phyloP scores from a whole-genome alignment of 768 basidiomycete genomes.

The Amanita rimosa region DNA sequence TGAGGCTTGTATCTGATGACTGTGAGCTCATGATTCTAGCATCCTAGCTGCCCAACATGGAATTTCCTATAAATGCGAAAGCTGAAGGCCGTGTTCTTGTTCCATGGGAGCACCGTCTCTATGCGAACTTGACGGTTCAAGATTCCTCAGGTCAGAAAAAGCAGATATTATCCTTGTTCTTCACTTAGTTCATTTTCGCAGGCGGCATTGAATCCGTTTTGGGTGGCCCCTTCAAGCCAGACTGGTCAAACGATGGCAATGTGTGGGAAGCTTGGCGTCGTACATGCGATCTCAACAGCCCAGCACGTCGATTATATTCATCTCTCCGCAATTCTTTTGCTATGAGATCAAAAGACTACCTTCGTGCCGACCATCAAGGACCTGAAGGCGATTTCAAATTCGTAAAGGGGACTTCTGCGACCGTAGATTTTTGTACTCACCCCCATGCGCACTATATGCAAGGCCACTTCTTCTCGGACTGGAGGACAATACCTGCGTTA shows the following conservation, averaged over 20 bases:
- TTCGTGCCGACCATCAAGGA: conserved; percentile 15
- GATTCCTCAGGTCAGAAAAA: conserved; percentile 27
- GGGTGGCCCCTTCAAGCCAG: conserved; percentile 58
- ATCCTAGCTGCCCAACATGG: conserved; percentile 79
- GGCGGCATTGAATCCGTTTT: conserved; percentile 47
- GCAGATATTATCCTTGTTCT: not conserved
- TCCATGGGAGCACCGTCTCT: conserved; percentile 78
- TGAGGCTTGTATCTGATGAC: not conserved
- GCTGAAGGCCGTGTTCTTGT: conserved; percentile 91
- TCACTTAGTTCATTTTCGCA: conserved; percentile 13
- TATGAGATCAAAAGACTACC: conserved; percentile 11
- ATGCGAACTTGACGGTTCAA: conserved; percentile 55
- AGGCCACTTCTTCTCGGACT: conserved; percentile 97
- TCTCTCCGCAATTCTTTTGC: conserved; percentile 50
- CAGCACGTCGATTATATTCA: conserved; percentile 75
- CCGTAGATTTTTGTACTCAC: conserved; percentile 65
- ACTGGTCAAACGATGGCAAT: conserved; percentile 76
- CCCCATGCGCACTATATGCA: conserved; percentile 83
- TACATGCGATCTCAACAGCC: conserved; percentile 72
- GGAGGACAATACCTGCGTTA: conserved; percentile 78
- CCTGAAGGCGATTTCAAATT: conserved; percentile 57
- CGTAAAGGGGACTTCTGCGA: conserved; percentile 43
- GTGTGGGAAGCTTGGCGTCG: conserved; percentile 94
- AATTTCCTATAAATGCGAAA: conserved; percentile 87
- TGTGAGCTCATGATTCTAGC: conserved; percentile 2